Conservation (phyloP, 2,329 filamentous ascomycete species). For the Lithohypha guttulata region DNA sequence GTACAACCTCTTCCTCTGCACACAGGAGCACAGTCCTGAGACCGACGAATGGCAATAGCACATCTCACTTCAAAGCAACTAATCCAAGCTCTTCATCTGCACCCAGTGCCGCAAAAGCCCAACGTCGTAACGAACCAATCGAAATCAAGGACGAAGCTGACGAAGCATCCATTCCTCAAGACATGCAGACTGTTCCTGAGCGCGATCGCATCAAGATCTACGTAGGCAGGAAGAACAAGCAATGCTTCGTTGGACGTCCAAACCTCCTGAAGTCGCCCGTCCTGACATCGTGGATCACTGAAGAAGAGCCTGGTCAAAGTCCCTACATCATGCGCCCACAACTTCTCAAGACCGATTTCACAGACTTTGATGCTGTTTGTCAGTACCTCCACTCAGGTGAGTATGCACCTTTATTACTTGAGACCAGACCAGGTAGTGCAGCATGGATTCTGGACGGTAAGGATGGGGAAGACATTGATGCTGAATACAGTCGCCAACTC, state of each 20-base stretch:
- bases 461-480: constrained; percentile 6
- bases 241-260: constrained; percentile 10
- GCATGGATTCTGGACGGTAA: constrained; percentile 9
- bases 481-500: constrained; percentile 12
- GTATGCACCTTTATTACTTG: constrained; percentile 16
- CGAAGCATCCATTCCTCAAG: neutral
- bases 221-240: constrained; percentile 12
- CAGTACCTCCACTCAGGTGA: constrained; percentile 14
- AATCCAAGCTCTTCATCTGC: too few species aligned
- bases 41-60: too few species aligned
- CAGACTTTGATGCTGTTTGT: constrained; percentile 15
- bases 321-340: constrained; percentile 19
- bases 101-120: too few species aligned
- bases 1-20: too few species aligned
- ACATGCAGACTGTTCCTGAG: neutral
- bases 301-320: constrained; percentile 5
- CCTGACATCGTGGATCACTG: constrained; percentile 10
- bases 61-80: too few species aligned
- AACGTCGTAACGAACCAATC: too few species aligned
- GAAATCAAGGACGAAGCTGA: constrained; percentile 12
- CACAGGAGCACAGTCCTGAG: too few species aligned
- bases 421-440: too few species aligned
- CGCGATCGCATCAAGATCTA: constrained; percentile 13
- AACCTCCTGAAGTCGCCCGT: constrained; percentile 16
- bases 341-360: constrained; percentile 10